Base-by-base conservation (phyloP, 2,329 filamentous ascomycete genomes). In the Colletotrichum sp. region DNA sequence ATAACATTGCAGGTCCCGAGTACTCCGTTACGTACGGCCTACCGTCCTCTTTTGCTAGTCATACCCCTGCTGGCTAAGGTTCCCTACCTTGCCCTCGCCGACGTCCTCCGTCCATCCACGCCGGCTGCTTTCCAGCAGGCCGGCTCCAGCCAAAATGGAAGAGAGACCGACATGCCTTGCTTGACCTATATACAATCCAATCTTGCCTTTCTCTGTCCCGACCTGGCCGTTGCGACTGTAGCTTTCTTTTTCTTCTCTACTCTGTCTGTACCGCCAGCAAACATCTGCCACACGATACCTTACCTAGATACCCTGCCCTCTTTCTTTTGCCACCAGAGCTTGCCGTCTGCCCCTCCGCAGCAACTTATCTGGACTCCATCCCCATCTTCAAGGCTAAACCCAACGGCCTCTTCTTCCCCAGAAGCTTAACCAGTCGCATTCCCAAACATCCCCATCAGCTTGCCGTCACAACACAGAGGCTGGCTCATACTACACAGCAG, bases 31-130 rank as follows among this genome's bases (percentile, higher is more conserved):
- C 69, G 57, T 44, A 49, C 32, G 71, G 32, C 44, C 44, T 52
- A 52, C 32, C 36, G 21, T 62, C 59, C 10, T 36, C 28, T 66
- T 5, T 13, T 76, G 44, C 74, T 76, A 76, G 59, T 39, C 71
- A 60, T 71, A 77, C 69, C 76, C 57, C 78, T 74, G 82, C 82
- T 80, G 81, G 79, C 79, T 39, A 18, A 39, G 36, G 36, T 76
- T 49, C 3, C 18, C 44, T 52, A 21, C 44, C 44, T 49, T 49
- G n/a, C 44, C n/a, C 44, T 49, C 62, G 71, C 67, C 72, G 66
- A 78, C 77, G 59, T 62, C 24, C 76, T 80, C 81, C 82, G 83
- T 78, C 81, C 82, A 84, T 78, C 82, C 80, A 83, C 74, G 77
- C 79, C 71, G 77, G 79, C 78, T 24, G 49, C n/a, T 39, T 71